These are phyloP conservation scores for Elaphomyces granulatus DNA, from an alignment of 495 filamentous ascomycete species.

Conservation along the genomic window DNA sequence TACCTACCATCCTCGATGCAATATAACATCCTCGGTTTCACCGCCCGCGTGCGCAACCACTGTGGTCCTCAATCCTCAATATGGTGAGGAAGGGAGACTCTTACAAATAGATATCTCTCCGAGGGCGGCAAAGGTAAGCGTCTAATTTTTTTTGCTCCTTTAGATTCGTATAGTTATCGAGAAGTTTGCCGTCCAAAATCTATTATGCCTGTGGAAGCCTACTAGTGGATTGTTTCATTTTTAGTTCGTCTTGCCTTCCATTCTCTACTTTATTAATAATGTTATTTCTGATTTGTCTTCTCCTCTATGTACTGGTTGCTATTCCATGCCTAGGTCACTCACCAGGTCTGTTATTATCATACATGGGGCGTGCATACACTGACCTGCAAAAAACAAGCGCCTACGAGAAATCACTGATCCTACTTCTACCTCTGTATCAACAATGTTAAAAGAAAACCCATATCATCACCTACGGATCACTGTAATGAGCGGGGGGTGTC, in stretches of 20 bases:
- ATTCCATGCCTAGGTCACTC: too few relatives aligned
- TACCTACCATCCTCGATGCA: too few relatives aligned
- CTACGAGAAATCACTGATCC: constrained; percentile 46
- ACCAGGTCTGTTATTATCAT: too few relatives aligned
- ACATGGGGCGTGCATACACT: neutral
- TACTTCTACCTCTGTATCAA: constrained; percentile 23
- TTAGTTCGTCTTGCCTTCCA: constrained; percentile 26
- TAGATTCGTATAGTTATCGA: constrained; percentile 25
- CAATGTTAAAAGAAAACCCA: constrained; percentile 58
- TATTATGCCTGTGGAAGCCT: constrained; percentile 39
- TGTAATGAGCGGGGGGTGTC: constrained; percentile 85
- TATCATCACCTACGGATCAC: constrained; percentile 74
- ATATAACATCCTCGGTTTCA: neutral
- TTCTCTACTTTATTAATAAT: constrained; percentile 21
- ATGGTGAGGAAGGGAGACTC: constrained; percentile 64
- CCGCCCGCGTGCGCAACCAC: constrained; percentile 15
- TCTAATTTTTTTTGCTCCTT: constrained; percentile 1
- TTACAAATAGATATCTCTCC: constrained; percentile 70
- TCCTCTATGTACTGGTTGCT: constrained; percentile 2
- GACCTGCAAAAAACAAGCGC: constrained; percentile 34
- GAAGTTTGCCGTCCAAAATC: constrained; percentile 38
- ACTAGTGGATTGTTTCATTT: constrained; percentile 37
- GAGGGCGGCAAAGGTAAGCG: constrained; percentile 60
- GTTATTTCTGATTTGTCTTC: constrained; percentile 4
- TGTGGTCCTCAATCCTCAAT: constrained; percentile 46